These are phyloP conservation scores for Capronia americana DNA, from an alignment of 2,329 filamentous ascomycete genomes.

Conservation along the genomic window DNA sequence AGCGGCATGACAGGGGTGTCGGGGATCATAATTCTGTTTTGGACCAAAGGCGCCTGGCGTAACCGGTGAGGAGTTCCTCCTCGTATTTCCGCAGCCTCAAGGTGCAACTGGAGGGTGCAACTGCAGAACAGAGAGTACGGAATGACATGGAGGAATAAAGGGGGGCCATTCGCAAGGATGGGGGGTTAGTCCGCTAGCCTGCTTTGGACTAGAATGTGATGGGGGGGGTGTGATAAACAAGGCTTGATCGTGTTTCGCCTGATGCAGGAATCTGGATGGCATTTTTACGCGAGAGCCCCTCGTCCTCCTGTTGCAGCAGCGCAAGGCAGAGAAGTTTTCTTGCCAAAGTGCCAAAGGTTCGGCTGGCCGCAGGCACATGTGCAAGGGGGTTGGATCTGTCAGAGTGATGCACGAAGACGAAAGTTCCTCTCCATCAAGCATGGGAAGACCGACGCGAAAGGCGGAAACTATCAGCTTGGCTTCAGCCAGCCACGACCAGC, in stretches of 20 bases:
- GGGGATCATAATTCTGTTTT: background rate
- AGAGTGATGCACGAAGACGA: background rate
- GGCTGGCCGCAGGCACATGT: background rate
- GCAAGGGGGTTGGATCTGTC: background rate
- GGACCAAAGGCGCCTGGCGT: background rate
- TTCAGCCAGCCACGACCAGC: conserved; percentile 10
- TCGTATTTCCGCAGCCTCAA: background rate
- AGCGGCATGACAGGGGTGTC: background rate
- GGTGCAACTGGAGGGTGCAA: background rate
- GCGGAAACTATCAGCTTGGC: conserved; percentile 3
- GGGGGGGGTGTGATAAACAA: background rate
- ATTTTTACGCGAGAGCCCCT: background rate
- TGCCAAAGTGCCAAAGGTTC: background rate
- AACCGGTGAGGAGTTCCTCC: background rate
- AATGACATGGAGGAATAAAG: background rate
- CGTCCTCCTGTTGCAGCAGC: background rate
- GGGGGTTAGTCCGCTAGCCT: background rate
- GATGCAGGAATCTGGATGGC: background rate
- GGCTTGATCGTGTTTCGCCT: background rate
- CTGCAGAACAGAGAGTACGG: background rate
- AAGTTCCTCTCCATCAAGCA: conserved; percentile 9
- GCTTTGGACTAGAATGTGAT: background rate
- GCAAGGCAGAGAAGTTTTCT: conserved; percentile 1
- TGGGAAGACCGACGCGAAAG: background rate
- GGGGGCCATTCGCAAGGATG: background rate